A percentile compares a stretch with the other conserved stretches of the same genome.
Conservation (phyloP, 345 rosid species). For the Gossypium sturtianum region DNA sequence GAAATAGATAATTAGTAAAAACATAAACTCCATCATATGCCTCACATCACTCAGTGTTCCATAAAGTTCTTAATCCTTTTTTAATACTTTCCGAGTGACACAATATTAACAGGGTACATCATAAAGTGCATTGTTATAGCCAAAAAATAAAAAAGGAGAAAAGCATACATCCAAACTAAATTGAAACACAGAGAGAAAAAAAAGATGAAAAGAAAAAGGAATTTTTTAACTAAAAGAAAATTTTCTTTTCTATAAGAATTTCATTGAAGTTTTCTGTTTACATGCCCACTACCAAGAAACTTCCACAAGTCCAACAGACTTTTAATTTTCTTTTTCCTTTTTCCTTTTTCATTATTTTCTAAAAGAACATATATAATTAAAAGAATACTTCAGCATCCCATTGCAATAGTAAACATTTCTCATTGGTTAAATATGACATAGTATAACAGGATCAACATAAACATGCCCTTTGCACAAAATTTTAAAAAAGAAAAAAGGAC, state of each 20-base stretch:
- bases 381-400: not conserved
- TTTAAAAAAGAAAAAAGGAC: not conserved
- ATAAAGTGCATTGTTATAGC: not conserved
- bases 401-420: not conserved
- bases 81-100: not conserved
- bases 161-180: not conserved
- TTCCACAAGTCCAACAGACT: not conserved
- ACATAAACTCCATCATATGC: not conserved
- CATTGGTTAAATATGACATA: not conserved
- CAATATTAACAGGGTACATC: not conserved
- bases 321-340: not conserved
- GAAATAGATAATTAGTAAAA: not conserved
- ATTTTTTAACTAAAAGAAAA: slow-evolving; percentile 1
- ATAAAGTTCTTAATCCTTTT: not conserved
- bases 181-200: not conserved
- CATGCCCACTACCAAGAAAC: not conserved
- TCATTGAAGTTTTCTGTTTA: not conserved
- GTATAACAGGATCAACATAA: not conserved
- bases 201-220: slow-evolving; percentile 11
- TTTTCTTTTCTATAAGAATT: not conserved
- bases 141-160: not conserved
- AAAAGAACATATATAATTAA: not conserved
- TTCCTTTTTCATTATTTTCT: not conserved
- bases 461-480: not conserved
- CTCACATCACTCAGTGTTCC: not conserved